Percentiles rank a stretch among this genome's conserved stretches.
These are phyloP conservation scores for Ascochyta koolunga DNA, from an alignment of 2,329 filamentous ascomycete species.

Conservation along the genomic window DNA sequence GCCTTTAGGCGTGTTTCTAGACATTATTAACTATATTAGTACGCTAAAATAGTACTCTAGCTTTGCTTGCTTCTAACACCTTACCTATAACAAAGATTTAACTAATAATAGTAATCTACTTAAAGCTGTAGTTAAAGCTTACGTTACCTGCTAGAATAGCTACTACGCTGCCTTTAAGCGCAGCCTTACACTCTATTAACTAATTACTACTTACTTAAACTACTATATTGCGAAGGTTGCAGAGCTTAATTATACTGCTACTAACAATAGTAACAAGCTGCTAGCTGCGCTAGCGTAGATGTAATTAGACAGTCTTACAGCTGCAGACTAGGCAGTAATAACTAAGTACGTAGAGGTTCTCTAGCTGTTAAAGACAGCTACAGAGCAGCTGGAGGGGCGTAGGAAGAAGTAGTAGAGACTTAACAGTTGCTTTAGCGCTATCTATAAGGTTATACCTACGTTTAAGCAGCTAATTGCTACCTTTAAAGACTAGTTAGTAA, in stretches of 20 bases:
- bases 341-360: not conserved
- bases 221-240: not conserved
- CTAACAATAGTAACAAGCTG: too few relatives aligned
- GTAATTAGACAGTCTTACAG: not conserved
- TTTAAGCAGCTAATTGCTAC: not conserved
- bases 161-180: not conserved
- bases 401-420: not conserved
- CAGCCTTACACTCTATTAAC: not conserved
- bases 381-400: not conserved
- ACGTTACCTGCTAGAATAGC: not conserved
- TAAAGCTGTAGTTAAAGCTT: not conserved
- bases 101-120: not conserved
- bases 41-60: not conserved
- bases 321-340: not conserved
- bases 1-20: not conserved
- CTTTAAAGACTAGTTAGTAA: not conserved
- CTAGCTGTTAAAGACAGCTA: not conserved
- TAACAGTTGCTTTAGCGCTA: not conserved
- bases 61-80: not conserved
- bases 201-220: not conserved
- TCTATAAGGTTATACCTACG: not conserved
- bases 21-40: conserved; percentile 4
- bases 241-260: not conserved
- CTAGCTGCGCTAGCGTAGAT: not conserved
- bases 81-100: not conserved